Evolutionary conservation across 2,329 filamentous ascomycete genomes (phyloP).

Genomic region (Stachybotrys chartarum): DNA sequence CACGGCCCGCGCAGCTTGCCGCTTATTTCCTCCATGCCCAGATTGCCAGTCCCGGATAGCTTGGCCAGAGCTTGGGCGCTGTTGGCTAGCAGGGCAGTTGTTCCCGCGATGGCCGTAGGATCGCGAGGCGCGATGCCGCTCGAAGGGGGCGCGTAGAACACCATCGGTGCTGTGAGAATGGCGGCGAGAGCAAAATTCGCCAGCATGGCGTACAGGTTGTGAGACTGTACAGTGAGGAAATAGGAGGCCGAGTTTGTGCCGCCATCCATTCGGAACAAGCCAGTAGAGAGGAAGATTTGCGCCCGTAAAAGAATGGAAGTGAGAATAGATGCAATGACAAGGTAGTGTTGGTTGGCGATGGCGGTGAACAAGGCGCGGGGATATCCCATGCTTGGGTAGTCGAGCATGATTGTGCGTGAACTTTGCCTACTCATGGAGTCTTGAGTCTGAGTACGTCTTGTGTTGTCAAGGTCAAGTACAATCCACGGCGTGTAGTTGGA

Average conservation of each 20-base stretch:
- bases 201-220: constrained; percentile 14
- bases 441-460: constrained; percentile 12
- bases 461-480: constrained; percentile 10
- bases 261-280: constrained; percentile 15
- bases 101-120: constrained; percentile 18
- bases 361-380: constrained; percentile 11
- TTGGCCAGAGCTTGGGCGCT: constrained; percentile 15
- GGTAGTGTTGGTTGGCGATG: constrained; percentile 16
- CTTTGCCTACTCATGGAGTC: constrained; percentile 19
- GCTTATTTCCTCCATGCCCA: constrained; percentile 12
- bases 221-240: constrained; percentile 10
- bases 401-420: constrained; percentile 17
- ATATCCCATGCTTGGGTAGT: constrained; percentile 15
- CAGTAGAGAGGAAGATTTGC: constrained; percentile 18
- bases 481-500: constrained; percentile 20
- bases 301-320: constrained; percentile 14
- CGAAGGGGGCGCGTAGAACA: constrained; percentile 16
- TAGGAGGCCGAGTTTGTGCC: constrained; percentile 6
- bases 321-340: constrained; percentile 13
- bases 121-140: constrained; percentile 18
- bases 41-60: constrained; percentile 14
- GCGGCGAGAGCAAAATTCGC: constrained; percentile 14
- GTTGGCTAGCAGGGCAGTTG: constrained; percentile 14
- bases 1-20: constrained; percentile 16
- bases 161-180: constrained; percentile 13